Conservation (phyloP, 2,329 filamentous ascomycete species). For the Cladophialophora chaetospira region DNA sequence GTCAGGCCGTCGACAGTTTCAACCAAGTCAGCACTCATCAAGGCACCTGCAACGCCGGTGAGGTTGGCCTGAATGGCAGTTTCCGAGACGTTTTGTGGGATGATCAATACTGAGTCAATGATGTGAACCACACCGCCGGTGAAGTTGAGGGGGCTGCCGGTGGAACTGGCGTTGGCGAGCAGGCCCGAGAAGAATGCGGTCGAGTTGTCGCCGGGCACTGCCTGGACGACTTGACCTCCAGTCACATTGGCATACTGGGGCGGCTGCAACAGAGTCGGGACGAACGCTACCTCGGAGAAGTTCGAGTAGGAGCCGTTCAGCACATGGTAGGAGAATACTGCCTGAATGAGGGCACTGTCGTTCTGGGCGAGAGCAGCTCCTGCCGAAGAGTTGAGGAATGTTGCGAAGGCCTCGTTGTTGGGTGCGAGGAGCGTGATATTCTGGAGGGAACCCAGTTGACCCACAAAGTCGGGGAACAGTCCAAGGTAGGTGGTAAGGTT, state of each 20-base stretch:
- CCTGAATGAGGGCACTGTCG: slow-evolving; percentile 37
- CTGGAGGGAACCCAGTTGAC: slow-evolving; percentile 38
- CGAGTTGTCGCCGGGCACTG: slow-evolving; percentile 42
- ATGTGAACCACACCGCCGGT: slow-evolving; percentile 56
- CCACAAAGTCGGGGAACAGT: slow-evolving; percentile 20
- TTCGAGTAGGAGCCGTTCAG: slow-evolving; percentile 53
- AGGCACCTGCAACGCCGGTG: slow-evolving; percentile 51
- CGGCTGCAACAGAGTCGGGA: slow-evolving; percentile 54
- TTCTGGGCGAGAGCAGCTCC: slow-evolving; percentile 33
- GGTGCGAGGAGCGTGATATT: slow-evolving; percentile 64
- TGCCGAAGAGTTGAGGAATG: slow-evolving; percentile 41
- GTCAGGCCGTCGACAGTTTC: slow-evolving; percentile 28
- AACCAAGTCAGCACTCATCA: slow-evolving; percentile 43
- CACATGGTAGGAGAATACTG: slow-evolving; percentile 61
- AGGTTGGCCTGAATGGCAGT: slow-evolving; percentile 49
- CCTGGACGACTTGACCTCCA: slow-evolving; percentile 60
- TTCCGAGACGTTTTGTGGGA: slow-evolving; percentile 48
- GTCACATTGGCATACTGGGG: slow-evolving; percentile 59
- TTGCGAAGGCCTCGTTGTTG: slow-evolving; percentile 53
- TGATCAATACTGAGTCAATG: slow-evolving; percentile 51
- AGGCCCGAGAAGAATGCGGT: slow-evolving; percentile 58
- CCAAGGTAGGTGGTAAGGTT: slow-evolving; percentile 25
- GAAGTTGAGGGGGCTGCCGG: slow-evolving; percentile 48
- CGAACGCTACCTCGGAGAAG: slow-evolving; percentile 42
- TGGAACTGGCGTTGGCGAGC: slow-evolving; percentile 52